Evolutionary conservation across 2,329 filamentous ascomycete genomes (phyloP), one percentile per base, ranked within the genome.

Genomic region (Aureobasidium subglaciale): DNA sequence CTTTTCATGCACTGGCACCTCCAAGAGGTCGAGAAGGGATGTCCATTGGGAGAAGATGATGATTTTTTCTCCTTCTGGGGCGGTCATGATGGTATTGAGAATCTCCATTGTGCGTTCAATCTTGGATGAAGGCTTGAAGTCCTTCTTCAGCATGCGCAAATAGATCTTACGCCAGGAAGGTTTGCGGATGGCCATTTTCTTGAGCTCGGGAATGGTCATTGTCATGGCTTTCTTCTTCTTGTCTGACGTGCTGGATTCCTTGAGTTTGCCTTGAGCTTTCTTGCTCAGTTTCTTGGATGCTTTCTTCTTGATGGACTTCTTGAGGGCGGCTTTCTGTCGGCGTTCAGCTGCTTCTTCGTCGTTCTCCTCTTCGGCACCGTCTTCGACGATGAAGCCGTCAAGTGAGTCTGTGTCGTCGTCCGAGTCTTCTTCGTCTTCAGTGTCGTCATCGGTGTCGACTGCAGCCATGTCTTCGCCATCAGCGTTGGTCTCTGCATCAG

Each of bases 21-120:
- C 86, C 15, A 92, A 73, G 5, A 92, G 76, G 68, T 92, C 88
- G 2, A 93, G 80, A 16, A 92, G 75, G 0, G 86, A 84, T 0
- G 88, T 91, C 73, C 88, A 93, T 63, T 90, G 87, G 56, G 84
- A 88, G 72, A 93, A 93, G 59, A 93, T 80, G 54, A 93, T 85
- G 0, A 86, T 88, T 70, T 92, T 92, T 67, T 90, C 85, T 1
- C 78, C 78, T 2, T 79, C 65, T 29, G 75, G 72, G 9, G 71
- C 70, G n/a, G 64, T 64, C 16, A 56, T 55, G 22, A 57, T 60
- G 4, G 27, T 35, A n/a, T 63, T 55, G 54, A 75, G 69, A 56
- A 82, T 76, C 55, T 87, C 81, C 56, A 88, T 71, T 6, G 83
- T 82, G 66, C 85, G 84, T 20, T 82, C 80, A 27, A 89, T 83